Percentiles rank a stretch among this genome's conserved stretches.
Evolutionary conservation across 225 moss, liverwort and hornwort genomes (phyloP).

Genomic region (Climacium dendroides): DNA sequence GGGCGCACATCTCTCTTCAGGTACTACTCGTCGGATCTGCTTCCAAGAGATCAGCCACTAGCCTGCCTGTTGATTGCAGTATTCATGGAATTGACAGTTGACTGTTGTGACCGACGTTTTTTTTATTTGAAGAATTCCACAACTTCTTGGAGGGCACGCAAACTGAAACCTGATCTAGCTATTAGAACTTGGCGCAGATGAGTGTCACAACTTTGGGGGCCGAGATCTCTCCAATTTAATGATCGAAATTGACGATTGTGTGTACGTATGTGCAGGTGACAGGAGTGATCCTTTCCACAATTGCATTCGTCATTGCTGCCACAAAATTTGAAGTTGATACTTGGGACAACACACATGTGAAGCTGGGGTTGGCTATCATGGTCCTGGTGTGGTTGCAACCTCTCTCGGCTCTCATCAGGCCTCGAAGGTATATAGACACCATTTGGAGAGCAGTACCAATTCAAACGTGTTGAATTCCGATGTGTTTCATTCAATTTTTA

Average conservation of each 20-base stretch:
- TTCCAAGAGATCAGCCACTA: background rate
- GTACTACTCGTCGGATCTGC: background rate
- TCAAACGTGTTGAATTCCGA: background rate
- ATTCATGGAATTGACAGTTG: background rate
- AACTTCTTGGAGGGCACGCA: background rate
- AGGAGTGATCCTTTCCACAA: conserved; percentile 7
- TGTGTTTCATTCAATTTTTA: background rate
- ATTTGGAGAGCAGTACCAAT: background rate
- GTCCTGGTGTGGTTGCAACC: conserved; percentile 3
- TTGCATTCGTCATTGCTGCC: background rate
- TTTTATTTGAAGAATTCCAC: background rate
- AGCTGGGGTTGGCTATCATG: conserved; percentile 9
- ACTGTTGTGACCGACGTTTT: background rate
- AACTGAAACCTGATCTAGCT: background rate
- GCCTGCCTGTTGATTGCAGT: background rate
- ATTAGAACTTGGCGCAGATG: background rate
- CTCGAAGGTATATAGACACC: background rate
- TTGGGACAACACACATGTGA: conserved; percentile 7
- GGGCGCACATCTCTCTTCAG: conserved; percentile 3
- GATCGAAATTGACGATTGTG: too few relatives aligned
- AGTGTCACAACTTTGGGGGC: background rate
- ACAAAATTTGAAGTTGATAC: background rate
- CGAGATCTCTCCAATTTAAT: background rate
- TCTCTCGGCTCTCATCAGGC: background rate
- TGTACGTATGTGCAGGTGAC: background rate